These are phyloP conservation scores for Euphorbia corollata DNA, from an alignment of 441 rosid genomes.

Conservation along the genomic window DNA sequence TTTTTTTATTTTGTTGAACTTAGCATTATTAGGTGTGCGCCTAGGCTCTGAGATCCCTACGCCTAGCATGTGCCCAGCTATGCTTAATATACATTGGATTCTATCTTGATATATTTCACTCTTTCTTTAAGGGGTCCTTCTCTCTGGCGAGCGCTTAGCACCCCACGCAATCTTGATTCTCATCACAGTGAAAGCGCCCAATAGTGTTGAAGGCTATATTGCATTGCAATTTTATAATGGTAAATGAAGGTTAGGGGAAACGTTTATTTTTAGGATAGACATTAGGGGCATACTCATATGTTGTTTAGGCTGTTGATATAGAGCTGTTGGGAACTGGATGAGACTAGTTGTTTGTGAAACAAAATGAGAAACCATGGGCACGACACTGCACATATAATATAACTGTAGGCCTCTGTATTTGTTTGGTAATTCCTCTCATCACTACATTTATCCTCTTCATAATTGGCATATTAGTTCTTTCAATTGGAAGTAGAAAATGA, in stretches of 20 bases:
- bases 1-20: too few relatives aligned
- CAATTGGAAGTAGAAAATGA: not conserved
- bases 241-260: not conserved
- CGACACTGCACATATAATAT: not conserved
- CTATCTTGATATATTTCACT: too few relatives aligned
- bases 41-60: too few relatives aligned
- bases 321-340: not conserved
- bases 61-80: too few relatives aligned
- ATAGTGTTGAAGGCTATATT: not conserved
- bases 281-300: not conserved
- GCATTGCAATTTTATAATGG: not conserved
- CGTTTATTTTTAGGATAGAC: not conserved
- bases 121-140: too few relatives aligned
- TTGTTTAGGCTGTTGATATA: not conserved
- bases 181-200: not conserved
- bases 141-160: too few relatives aligned
- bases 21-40: too few relatives aligned
- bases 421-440: not conserved
- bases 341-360: not conserved
- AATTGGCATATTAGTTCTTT: not conserved
- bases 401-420: slow-evolving; percentile 2
- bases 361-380: not conserved
- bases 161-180: too few relatives aligned
- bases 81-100: too few relatives aligned
- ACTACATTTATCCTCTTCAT: not conserved